Evolutionary conservation across 2,329 filamentous ascomycete genomes (phyloP).

Genomic region (Xylariaceae sp.): DNA sequence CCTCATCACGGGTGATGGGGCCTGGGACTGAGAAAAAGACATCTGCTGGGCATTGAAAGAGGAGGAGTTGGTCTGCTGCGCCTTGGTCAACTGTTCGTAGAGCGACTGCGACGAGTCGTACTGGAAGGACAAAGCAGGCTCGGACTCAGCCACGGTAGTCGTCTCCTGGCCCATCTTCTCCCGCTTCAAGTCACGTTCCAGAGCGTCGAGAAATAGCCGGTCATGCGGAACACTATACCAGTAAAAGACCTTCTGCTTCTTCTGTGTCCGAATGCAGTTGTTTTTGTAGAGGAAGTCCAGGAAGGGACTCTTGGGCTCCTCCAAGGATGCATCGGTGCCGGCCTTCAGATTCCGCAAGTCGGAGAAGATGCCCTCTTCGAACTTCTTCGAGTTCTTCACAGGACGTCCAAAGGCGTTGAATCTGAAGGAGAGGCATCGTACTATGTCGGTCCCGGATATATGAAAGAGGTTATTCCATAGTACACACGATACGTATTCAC

Average conservation of each 20-base stretch:
- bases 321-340: slow-evolving; percentile 92
- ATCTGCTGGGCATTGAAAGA: slow-evolving; percentile 80
- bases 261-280: slow-evolving; percentile 99
- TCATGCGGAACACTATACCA: slow-evolving; percentile 99
- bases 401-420: slow-evolving; percentile 98
- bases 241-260: slow-evolving; percentile 99
- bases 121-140: slow-evolving; percentile 95
- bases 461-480: slow-evolving; percentile 99
- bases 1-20: slow-evolving; percentile 82
- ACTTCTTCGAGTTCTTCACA: slow-evolving; percentile 99
- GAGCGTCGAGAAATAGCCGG: slow-evolving; percentile 90
- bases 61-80: slow-evolving; percentile 96
- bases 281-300: slow-evolving; percentile 99
- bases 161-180: slow-evolving; percentile 99
- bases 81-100: slow-evolving; percentile 98
- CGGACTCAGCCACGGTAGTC: slow-evolving; percentile 88
- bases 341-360: slow-evolving; percentile 97
- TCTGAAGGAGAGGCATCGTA: slow-evolving; percentile 93
- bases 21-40: slow-evolving; percentile 68
- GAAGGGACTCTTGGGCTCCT: slow-evolving; percentile 98
- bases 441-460: slow-evolving; percentile 97
- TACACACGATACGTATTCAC: slow-evolving; percentile 98
- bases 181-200: slow-evolving; percentile 95
- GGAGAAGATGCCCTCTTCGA: slow-evolving; percentile 98
- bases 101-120: slow-evolving; percentile 99